Base-by-base conservation (phyloP, 2,329 filamentous ascomycete species). In the Rutstroemia sp. region DNA sequence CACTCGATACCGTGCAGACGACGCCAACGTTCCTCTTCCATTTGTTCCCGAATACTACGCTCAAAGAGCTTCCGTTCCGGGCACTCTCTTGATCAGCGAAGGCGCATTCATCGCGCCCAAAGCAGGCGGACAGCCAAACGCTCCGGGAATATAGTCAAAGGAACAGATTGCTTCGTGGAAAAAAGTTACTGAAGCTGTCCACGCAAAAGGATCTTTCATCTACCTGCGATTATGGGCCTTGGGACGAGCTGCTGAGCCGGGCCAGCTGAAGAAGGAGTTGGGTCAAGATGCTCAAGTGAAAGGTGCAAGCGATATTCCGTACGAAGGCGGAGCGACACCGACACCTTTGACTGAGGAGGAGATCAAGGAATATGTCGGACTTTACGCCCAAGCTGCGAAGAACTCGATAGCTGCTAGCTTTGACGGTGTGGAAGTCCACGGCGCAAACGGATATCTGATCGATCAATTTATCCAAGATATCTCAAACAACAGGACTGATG, bases 151-250 rank as follows among this genome's bases (percentile, higher is more conserved):
- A 62, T 84, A 74, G 65, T 77, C 66, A 49, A 67, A 73, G 2
- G 74, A 70, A 18, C 81, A 83, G 63, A 74, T 82, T 50, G 72
- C 72, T 2, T 76, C 72, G 0, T 86, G 83, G 83, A 79, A 77
- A 59, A 71, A 75, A 50, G 72, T 86, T 45, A 81, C 79, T 0
- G 74, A 78, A 51, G 79, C 76, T 2, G 81, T 86, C 2, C 83
- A 86, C 69, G 73, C 72, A 27, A 82, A 83, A 65, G 77, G 78
- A 25, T 76, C 74, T 25, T 78, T 75, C 63, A 81, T 85, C 60
- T 85, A 76, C 69, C 64, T 77, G 4, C 83, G 86, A 67, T 71
- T 87, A 2, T 86, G 81, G 81, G 77, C 77, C 1, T 68, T 83
- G 0, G 83, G 84, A 4, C 76, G 83, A 9, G 64, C 69, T 12